Percentiles rank a stretch among this genome's conserved stretches.
Conservation (phyloP, 345 rosid genomes). For the Eucalyptus rudis region DNA sequence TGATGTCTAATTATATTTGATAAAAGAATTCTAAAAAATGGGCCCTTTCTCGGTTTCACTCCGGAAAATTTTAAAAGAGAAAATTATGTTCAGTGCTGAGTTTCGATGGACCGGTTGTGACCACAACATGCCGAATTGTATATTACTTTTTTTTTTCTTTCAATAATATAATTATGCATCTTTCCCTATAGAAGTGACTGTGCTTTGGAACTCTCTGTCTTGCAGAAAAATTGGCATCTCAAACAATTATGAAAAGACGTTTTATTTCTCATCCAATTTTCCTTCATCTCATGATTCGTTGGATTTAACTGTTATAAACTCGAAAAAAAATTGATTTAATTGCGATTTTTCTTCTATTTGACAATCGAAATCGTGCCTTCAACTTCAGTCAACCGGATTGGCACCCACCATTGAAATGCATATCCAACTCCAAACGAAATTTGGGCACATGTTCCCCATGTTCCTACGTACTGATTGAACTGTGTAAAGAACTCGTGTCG, state of each 20-base stretch:
- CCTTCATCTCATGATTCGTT: fast-evolving
- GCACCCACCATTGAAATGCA: not conserved
- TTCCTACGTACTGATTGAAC: not conserved
- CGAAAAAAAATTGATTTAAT: not conserved
- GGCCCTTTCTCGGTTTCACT: not conserved
- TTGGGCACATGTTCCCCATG: not conserved
- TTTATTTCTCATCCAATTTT: not conserved
- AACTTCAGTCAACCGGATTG: not conserved
- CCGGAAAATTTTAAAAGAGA: not conserved
- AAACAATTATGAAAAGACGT: not conserved
- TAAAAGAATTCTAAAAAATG: not conserved
- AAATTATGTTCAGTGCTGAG: not conserved
- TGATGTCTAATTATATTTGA: not conserved
- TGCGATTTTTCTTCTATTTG: not conserved
- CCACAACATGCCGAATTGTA: not conserved
- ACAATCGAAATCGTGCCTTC: not conserved
- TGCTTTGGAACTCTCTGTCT: not conserved
- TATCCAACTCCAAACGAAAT: not conserved
- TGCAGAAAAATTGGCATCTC: not conserved
- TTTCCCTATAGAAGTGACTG: fast-evolving
- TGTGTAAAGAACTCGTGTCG: not conserved
- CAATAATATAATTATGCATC: not conserved
- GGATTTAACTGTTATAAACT: not conserved
- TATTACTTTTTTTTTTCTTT: not conserved
- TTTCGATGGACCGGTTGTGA: not conserved